These are phyloP conservation scores for Globisporangium barbulae DNA, from an alignment of 352 stramenopile species.

Conservation along the genomic window DNA sequence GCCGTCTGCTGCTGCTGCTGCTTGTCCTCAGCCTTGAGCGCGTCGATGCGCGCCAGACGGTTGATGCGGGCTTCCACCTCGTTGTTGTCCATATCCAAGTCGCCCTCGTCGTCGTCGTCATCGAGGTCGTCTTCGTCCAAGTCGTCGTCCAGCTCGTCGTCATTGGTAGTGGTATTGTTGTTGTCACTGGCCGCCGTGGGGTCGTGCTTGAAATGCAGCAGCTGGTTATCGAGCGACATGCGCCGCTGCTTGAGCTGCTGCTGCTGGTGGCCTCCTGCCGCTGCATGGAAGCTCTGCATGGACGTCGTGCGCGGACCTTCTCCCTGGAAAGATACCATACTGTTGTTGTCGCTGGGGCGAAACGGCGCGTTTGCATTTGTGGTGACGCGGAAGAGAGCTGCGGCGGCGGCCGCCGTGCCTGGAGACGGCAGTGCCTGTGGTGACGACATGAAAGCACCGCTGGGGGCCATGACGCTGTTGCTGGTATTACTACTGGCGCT, in stretches of 20 bases:
- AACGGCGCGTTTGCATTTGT: background rate
- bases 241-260: background rate
- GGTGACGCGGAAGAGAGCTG: conserved; percentile 21
- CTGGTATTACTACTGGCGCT: conserved; percentile 2
- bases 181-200: background rate
- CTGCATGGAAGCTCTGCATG: conserved; percentile 3
- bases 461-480: conserved; percentile 3
- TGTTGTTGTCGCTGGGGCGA: conserved; percentile 1
- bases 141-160: conserved; percentile 11
- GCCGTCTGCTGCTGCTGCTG: background rate
- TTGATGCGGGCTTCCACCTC: conserved; percentile 7
- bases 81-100: conserved; percentile 13
- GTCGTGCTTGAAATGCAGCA: conserved; percentile 1
- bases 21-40: conserved; percentile 3
- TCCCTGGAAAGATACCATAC: conserved; percentile 1
- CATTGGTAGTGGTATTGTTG: background rate
- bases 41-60: background rate
- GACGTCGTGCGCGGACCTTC: background rate
- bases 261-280: background rate
- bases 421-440: conserved; percentile 1
- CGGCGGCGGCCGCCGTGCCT: conserved; percentile 14
- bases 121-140: conserved; percentile 15
- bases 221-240: background rate
- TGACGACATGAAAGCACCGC: background rate
- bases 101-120: conserved; percentile 6